phyloP scores from a whole-genome alignment of 2,329 filamentous ascomycete species.

The Pseudocercospora fijiensis region DNA sequence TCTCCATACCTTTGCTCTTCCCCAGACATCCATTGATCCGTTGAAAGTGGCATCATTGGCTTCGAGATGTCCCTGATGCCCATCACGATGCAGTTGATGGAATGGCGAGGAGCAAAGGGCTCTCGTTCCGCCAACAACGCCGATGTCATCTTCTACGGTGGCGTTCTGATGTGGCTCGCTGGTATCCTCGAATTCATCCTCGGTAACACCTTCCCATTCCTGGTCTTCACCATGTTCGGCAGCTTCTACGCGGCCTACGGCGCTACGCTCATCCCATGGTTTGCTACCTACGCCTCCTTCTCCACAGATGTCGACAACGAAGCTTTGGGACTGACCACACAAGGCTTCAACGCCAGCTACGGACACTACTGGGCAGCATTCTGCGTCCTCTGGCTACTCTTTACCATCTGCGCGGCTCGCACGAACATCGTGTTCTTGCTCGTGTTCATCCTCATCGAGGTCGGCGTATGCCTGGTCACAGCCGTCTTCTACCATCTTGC shows the following conservation, averaged over 20 bases:
- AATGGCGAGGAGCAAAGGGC: slow-evolving; percentile 23
- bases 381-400: slow-evolving; percentile 25
- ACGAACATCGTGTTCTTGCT: slow-evolving; percentile 25
- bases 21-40: background rate
- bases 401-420: slow-evolving; percentile 25
- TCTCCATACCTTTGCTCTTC: no score
- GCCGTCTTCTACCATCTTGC: slow-evolving; percentile 22
- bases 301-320: slow-evolving; percentile 17
- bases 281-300: slow-evolving; percentile 22
- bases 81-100: slow-evolving; percentile 27
- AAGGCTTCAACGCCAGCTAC: slow-evolving; percentile 21
- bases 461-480: slow-evolving; percentile 17
- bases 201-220: slow-evolving; percentile 29
- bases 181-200: slow-evolving; percentile 26
- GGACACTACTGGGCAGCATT: slow-evolving; percentile 26
- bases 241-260: slow-evolving; percentile 26
- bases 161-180: slow-evolving; percentile 25
- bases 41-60: slow-evolving; percentile 20
- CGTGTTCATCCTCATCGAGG: slow-evolving; percentile 21
- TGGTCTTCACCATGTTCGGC: slow-evolving; percentile 28
- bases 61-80: slow-evolving; percentile 29
- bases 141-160: slow-evolving; percentile 26
- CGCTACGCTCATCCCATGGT: slow-evolving; percentile 20
- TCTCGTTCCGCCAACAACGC: slow-evolving; percentile 22
- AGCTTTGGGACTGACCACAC: slow-evolving; percentile 11